Evolutionary conservation across 2,329 filamentous ascomycete species (phyloP).

Genomic region (Helicocarpus griseus): DNA sequence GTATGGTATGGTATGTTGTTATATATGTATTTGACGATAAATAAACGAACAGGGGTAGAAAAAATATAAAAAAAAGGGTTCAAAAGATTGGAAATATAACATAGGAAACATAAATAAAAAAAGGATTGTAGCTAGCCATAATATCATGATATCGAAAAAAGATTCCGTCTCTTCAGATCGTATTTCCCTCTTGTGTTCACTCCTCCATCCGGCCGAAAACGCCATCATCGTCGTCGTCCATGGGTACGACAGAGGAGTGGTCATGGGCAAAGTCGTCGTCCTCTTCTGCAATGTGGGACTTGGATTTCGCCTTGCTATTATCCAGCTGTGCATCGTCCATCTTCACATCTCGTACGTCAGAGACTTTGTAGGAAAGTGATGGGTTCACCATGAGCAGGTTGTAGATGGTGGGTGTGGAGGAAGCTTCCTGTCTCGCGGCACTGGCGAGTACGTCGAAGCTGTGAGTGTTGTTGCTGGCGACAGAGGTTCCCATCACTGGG

Average conservation of each 20-base stretch:
- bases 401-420: slow-evolving; percentile 30
- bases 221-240: slow-evolving; percentile 86
- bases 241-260: slow-evolving; percentile 49
- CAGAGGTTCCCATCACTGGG: too few relatives aligned
- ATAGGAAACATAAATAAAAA: neutral
- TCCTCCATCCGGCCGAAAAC: slow-evolving; percentile 97
- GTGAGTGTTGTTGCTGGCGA: slow-evolving; percentile 15
- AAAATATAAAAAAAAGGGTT: too few relatives aligned
- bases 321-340: slow-evolving; percentile 52
- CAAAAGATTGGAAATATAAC: neutral
- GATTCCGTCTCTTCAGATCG: neutral
- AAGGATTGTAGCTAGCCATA: neutral
- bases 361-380: slow-evolving; percentile 39
- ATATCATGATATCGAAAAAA: neutral
- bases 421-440: slow-evolving; percentile 15
- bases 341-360: slow-evolving; percentile 52
- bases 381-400: slow-evolving; percentile 34
- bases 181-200: slow-evolving; percentile 34
- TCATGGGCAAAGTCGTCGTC: slow-evolving; percentile 51
- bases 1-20: neutral
- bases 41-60: neutral
- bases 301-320: slow-evolving; percentile 30
- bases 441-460: slow-evolving; percentile 21
- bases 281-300: slow-evolving; percentile 37
- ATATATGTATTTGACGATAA: neutral